Base-by-base conservation (phyloP, 495 filamentous ascomycete species). In the Xylona heveae region DNA sequence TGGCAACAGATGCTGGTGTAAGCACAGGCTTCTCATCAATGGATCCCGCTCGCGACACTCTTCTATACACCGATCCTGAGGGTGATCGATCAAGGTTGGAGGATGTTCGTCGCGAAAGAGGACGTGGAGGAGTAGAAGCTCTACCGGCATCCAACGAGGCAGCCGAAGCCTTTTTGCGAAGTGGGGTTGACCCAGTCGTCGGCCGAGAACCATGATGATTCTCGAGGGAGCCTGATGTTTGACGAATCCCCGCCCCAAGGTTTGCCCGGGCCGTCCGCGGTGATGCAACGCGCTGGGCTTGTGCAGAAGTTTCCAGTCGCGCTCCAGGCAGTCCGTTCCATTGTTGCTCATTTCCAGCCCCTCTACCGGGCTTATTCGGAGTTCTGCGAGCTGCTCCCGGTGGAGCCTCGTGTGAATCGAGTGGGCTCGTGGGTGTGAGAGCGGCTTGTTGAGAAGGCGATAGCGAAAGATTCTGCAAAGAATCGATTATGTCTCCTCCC, bases 1-100 rank as follows among this genome's bases (percentile, higher is more conserved):
- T 64, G 1, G 82, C 82, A 19, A 91, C 61, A 14, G 68, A 68
- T 22, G 62, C 58, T 27, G 80, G 64, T 3, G 76, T 84, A 0
- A 62, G 53, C 7, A 6, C 43, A 38, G 19, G 57, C 57, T 25
- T 54, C 48, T 7, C 34, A 23, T 7, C 31, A 40, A 35, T 34
- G 47, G 38, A 44, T 50, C 28, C 54, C 54, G 35, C 44, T 30
- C 30, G 37, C 41, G 30, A 46, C 41, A 29, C 57, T n/a, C n/a
- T n/a, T n/a, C n/a, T n/a, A 40, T 9, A 57, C 50, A 17, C 53
- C 50, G 12, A 44, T 51, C 7, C 38, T 10, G 42, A 44, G 1
- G 49, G 43, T 16, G 52, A 43, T 14, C 53, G 55, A 19, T 59
- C 57, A 19, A 46, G 46, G 30, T 60, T 54, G 47, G 49, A 60